These are phyloP conservation scores for Coemansia sp. DNA, from an alignment of 192 early-diverging fungal species.

Conservation along the genomic window DNA sequence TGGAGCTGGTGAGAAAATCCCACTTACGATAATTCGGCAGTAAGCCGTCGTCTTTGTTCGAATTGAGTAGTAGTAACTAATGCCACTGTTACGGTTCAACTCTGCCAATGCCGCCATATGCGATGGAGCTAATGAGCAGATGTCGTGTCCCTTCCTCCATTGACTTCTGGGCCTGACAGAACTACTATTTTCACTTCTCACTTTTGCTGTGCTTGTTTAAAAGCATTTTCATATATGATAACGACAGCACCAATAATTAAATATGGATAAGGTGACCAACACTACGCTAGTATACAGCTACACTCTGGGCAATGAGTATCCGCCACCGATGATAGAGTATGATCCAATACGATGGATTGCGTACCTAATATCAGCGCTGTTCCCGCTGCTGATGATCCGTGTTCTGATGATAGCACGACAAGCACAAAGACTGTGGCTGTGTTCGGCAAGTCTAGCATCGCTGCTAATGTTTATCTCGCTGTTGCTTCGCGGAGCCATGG, in stretches of 20 bases:
- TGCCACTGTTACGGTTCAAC: too few relatives aligned
- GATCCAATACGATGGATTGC: constrained; percentile 50
- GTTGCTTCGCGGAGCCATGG: constrained; percentile 44
- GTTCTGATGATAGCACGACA: constrained; percentile 26
- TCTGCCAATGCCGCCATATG: too few relatives aligned
- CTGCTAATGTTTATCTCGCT: constrained; percentile 43
- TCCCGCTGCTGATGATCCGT: constrained; percentile 31
- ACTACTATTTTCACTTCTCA: too few relatives aligned
- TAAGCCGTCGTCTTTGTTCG: neutral
- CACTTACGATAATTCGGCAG: neutral
- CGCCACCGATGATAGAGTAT: constrained; percentile 49
- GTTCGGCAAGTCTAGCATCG: constrained; percentile 21
- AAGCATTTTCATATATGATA: neutral
- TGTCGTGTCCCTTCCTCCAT: too few relatives aligned
- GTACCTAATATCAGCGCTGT: constrained; percentile 36
- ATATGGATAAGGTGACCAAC: constrained; percentile 13
- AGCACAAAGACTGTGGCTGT: constrained; percentile 31
- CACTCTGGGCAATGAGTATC: constrained; percentile 46
- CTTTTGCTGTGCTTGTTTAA: too few relatives aligned
- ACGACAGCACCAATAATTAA: neutral
- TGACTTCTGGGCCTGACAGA: too few relatives aligned
- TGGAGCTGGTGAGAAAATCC: neutral
- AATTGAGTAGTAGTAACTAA: too few relatives aligned
- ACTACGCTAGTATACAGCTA: constrained; percentile 46
- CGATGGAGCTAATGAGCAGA: too few relatives aligned